Conservation (phyloP, 148 eudicot species). For the Camellia sinensis region DNA sequence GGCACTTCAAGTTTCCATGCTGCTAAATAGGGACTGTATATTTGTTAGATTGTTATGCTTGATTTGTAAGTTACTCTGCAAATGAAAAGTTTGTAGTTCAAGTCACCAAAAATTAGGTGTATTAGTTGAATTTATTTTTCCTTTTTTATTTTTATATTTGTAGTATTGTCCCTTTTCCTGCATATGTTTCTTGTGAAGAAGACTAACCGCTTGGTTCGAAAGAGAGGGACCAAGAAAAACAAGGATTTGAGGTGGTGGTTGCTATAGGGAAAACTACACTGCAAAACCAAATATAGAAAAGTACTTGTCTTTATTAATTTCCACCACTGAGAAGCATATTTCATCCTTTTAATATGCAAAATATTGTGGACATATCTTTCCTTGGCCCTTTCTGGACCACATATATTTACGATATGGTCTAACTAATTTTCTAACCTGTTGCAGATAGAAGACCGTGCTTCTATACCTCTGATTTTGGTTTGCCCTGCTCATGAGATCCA, state of each 20-base stretch:
- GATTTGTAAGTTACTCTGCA: not conserved
- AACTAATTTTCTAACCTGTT: constrained; percentile 18
- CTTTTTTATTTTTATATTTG: no score
- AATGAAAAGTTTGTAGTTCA: not conserved
- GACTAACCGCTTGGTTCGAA: not conserved
- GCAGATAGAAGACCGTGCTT: constrained; percentile 63
- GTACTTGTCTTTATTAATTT: not conserved
- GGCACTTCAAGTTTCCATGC: not conserved
- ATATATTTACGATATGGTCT: constrained; percentile 8
- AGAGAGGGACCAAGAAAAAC: not conserved
- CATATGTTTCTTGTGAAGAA: not conserved
- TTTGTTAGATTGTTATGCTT: not conserved
- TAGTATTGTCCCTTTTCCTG: not conserved
- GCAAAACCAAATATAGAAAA: not conserved
- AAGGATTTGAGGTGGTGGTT: not conserved
- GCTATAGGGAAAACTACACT: not conserved
- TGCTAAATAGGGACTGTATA: not conserved
- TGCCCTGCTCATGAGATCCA: constrained; percentile 46
- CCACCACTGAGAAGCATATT: not conserved
- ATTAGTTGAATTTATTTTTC: not conserved
- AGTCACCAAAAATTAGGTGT: not conserved
- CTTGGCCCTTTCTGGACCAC: constrained; percentile 1
- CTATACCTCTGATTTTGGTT: constrained; percentile 64
- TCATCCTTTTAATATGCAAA: not conserved
- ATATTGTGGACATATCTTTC: not conserved